Evolutionary conservation across 352 stramenopile species (phyloP), one percentile per base, ranked within the genome.

Genomic region (Blastocystis sp.): DNA sequence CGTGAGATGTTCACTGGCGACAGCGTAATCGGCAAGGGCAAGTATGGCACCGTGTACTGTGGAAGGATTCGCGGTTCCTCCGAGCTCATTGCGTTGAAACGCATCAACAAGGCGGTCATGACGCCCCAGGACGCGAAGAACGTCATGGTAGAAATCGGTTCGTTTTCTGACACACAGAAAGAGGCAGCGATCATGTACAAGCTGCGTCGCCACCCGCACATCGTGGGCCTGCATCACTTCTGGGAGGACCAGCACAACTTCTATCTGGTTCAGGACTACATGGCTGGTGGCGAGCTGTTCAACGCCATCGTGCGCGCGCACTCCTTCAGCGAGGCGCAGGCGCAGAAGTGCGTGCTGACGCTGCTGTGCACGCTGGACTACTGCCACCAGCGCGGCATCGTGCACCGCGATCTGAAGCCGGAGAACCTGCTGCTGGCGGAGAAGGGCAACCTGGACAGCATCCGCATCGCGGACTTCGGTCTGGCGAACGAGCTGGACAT

Each of bases 391-490:
- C 92, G 93, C 70, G 94, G 94, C 88, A 93, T 97, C 35, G 94
- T 96, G 74, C 93, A 92, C 50, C 80, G 89, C 24, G 90, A 92
- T 61, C 74, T 91, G 24, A 95, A 96, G 90, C 94, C 94, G 0
- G 94, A 96, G 90, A 96, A 96, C 89, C 77, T 96, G 69, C 91
- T 96, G 90, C 92, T 95, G 60, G 93, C 92, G 90, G 95, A 93
- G 65, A 91, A 91, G 0, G 92, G 93, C n/a, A 93, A 96, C 78
- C 93, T 95, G 62, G 93, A 98, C 90, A 99, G 99, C 91, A 97
- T 99, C 91, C 99, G 99, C 92, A 98, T 99, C 92, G 97, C 97
- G 13, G 97, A 99, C 92, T 99, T 99, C 93, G 97, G 97, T 16
- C 93, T 99, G 19, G 98, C 95, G 26, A 99, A 99, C 92, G 93